Conservation (phyloP, 805 yeast genomes). For the Schwanniomyces pseudopolymorphus region DNA sequence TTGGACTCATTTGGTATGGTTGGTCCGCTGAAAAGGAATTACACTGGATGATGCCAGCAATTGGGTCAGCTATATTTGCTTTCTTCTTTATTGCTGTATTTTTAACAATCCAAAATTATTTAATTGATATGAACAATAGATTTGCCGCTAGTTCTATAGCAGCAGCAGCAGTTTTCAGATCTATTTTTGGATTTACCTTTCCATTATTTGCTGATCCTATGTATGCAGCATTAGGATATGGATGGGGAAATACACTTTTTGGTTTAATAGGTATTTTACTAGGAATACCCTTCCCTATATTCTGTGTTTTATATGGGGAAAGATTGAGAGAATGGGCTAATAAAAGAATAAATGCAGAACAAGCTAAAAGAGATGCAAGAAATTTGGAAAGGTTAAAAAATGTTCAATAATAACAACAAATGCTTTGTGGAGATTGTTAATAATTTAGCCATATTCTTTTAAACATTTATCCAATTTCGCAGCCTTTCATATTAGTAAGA, state of each 20-base stretch:
- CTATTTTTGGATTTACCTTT: slow-evolving; percentile 66
- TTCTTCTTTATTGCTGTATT: slow-evolving; percentile 62
- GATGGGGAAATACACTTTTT: slow-evolving; percentile 70
- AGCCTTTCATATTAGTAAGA: background rate
- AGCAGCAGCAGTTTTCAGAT: slow-evolving; percentile 67
- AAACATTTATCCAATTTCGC: background rate
- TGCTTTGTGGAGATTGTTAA: background rate
- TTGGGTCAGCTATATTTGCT: slow-evolving; percentile 63
- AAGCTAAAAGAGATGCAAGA: slow-evolving; percentile 44
- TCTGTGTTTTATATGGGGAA: slow-evolving; percentile 58
- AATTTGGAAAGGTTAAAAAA: slow-evolving; percentile 34
- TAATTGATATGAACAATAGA: slow-evolving; percentile 68
- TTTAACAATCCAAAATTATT: slow-evolving; percentile 64
- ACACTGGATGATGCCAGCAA: slow-evolving; percentile 62
- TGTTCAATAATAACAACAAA: slow-evolving; percentile 11
- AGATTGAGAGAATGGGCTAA: slow-evolving; percentile 60
- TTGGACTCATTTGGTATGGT: slow-evolving; percentile 68
- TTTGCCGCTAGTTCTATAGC: slow-evolving; percentile 70
- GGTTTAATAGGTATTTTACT: slow-evolving; percentile 55
- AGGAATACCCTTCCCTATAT: slow-evolving; percentile 68
- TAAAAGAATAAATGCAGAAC: slow-evolving; percentile 44
- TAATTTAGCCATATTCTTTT: background rate
- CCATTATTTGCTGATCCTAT: slow-evolving; percentile 63
- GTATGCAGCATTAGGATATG: slow-evolving; percentile 59
- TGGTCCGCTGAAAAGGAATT: slow-evolving; percentile 62